phyloP scores from a whole-genome alignment of 306 rosid genomes.

The Hippophae rhamnoides region DNA sequence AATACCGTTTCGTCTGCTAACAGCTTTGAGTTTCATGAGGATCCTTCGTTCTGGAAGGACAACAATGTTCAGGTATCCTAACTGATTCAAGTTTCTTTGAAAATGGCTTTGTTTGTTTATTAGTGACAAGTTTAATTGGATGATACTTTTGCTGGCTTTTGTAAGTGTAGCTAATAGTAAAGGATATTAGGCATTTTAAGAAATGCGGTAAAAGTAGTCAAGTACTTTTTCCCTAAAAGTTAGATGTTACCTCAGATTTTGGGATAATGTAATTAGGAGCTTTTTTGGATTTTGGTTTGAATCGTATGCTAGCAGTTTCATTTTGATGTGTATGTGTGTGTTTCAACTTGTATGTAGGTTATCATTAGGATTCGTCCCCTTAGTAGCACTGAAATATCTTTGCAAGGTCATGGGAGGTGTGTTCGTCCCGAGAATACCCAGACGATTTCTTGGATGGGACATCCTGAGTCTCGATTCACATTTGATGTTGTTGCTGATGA shows the following conservation, averaged over 20 bases:
- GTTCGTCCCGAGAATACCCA: slow-evolving; percentile 75
- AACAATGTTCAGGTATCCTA: slow-evolving; percentile 81
- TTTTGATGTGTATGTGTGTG: slow-evolving; percentile 6
- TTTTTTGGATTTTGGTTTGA: not conserved
- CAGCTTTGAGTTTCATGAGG: slow-evolving; percentile 68
- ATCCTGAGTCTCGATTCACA: slow-evolving; percentile 85
- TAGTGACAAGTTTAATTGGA: not conserved
- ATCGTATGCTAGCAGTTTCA: not conserved
- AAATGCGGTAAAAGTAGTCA: no score
- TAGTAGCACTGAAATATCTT: slow-evolving; percentile 62
- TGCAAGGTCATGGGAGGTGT: slow-evolving; percentile 82
- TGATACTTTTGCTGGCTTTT: not conserved
- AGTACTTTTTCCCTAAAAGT: no score
- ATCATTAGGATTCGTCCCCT: slow-evolving; percentile 92
- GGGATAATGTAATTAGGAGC: not conserved
- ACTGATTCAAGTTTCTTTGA: not conserved
- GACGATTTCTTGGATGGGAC: slow-evolving; percentile 83
- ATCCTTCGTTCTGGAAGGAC: slow-evolving; percentile 94
- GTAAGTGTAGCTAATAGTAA: no score
- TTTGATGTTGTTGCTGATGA: slow-evolving; percentile 96
- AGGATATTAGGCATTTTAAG: no score
- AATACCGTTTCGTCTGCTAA: slow-evolving; percentile 33
- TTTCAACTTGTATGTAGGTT: slow-evolving; percentile 42
- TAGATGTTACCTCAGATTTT: not conserved
- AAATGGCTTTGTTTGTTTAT: not conserved